Conservation (phyloP, 306 rosid genomes). For the apple (Malus domestica) region DNA sequence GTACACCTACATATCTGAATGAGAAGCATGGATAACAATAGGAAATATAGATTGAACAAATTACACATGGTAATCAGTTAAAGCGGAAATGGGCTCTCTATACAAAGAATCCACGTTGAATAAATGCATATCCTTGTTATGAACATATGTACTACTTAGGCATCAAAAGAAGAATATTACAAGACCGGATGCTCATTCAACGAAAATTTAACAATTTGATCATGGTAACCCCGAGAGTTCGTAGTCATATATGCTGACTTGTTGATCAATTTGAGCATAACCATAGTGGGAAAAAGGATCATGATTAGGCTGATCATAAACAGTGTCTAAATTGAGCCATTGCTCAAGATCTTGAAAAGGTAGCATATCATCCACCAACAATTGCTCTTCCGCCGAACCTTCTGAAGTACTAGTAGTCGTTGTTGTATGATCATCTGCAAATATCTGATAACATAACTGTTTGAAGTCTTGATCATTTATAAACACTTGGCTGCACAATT, state of each 20-base stretch:
- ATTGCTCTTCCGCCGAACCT: background rate
- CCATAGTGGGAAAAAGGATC: conserved; percentile 4
- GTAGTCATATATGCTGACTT: conserved; percentile 32
- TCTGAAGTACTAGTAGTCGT: background rate
- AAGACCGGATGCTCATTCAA: too few relatives aligned
- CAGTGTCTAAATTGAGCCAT: conserved; percentile 20
- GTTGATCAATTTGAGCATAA: conserved; percentile 16
- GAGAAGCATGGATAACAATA: too few relatives aligned
- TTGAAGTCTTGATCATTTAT: background rate
- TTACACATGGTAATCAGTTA: background rate
- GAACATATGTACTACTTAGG: too few relatives aligned
- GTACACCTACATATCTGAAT: too few relatives aligned
- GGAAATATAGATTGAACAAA: background rate
- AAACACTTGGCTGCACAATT: background rate
- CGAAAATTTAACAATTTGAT: background rate
- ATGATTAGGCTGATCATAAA: background rate
- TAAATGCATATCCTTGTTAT: background rate
- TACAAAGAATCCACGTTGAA: background rate
- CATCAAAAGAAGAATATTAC: too few relatives aligned
- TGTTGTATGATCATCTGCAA: conserved; percentile 4
- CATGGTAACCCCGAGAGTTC: conserved; percentile 22
- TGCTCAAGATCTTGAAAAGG: conserved; percentile 20
- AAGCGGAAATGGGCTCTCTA: background rate
- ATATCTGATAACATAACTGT: conserved; percentile 7
- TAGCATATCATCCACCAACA: conserved; percentile 1